Base-by-base conservation (phyloP, 2,329 filamentous ascomycete species). In the Beauveria asiatica region DNA sequence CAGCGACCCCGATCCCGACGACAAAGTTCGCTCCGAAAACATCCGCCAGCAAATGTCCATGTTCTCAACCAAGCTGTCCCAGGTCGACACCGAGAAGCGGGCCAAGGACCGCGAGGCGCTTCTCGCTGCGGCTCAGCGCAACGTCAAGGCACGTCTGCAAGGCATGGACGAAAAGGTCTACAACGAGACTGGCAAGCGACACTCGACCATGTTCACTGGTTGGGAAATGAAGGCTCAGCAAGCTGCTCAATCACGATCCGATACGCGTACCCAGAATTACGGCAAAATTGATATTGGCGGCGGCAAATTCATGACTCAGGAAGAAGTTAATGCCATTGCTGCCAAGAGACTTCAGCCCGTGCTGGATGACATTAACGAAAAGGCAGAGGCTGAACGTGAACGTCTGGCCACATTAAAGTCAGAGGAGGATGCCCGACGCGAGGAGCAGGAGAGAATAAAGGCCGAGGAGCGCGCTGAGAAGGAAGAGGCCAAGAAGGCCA, bases 151-250 rank as follows among this genome's bases (percentile, higher is more conserved):
- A 21, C 84, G 83, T 46, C 82, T 97, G 65, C 84, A 89, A 62
- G 83, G 82, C 45, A 92, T 97, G 79, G 93, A 97, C 62, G 85
- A 92, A 70, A 86, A 85, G 67, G 83, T 96, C 13, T 90, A 86
- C 65, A 80, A 83, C 16, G 83, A 93, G 57, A 93, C 89, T 1
- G 91, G 91, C 60, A 86, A 87, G 69, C 80, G 88, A 30, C 83
- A 85, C 0, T 84, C 87, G 13, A 81, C 84, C 1, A 83, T 87
- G 67, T 77, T 87, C 65, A 86, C 83, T 27, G 85, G 92, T 57
- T 95, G 91, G 90, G 90, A 95, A 66, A 75, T 83, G 55, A 90
- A 89, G 70, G 89, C 91, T 7, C 81, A 86, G 42, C 82, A 85
- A 55, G 81, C 85, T 23, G 90, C 89, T 4, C 80, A 87, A 65